Conservation (phyloP, 768 basidiomycete genomes). For the Lactifluus echinatus region DNA sequence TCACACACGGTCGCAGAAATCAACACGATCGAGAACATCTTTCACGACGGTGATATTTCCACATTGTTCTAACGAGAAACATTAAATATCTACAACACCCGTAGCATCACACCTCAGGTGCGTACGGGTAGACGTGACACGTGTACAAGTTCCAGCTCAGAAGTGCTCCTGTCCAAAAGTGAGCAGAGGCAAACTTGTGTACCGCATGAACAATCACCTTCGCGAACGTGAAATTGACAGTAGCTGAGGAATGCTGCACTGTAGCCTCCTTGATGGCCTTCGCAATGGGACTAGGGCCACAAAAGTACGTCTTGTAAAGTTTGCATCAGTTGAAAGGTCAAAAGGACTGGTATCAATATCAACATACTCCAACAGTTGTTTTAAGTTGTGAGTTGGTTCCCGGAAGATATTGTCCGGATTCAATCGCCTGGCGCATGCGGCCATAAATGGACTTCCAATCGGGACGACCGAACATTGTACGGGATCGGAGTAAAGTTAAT, state of each 20-base stretch:
- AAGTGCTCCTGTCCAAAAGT: constrained; percentile 46
- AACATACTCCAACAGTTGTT: constrained; percentile 73
- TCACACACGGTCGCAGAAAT: too few relatives aligned
- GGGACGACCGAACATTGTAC: constrained; percentile 88
- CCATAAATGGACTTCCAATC: constrained; percentile 81
- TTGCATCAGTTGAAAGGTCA: constrained; percentile 2
- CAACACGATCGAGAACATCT: too few relatives aligned
- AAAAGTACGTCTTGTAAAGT: constrained; percentile 67
- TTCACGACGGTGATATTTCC: too few relatives aligned
- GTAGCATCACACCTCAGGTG: neutral
- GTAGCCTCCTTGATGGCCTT: constrained; percentile 71
- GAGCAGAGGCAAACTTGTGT: constrained; percentile 8
- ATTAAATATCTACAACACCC: neutral
- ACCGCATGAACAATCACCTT: constrained; percentile 48
- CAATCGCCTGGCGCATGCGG: constrained; percentile 68
- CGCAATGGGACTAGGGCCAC: constrained; percentile 70
- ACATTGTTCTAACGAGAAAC: too few relatives aligned
- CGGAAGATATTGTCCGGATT: constrained; percentile 72
- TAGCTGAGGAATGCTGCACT: constrained; percentile 40
- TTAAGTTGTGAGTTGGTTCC: constrained; percentile 71
- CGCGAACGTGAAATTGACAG: constrained; percentile 70
- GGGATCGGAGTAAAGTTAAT: constrained; percentile 76
- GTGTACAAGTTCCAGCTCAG: constrained; percentile 25
- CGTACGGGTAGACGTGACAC: neutral
- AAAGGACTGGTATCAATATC: neutral